phyloP scores from a whole-genome alignment of 805 yeast genomes.

The Barnettozyma californica region DNA sequence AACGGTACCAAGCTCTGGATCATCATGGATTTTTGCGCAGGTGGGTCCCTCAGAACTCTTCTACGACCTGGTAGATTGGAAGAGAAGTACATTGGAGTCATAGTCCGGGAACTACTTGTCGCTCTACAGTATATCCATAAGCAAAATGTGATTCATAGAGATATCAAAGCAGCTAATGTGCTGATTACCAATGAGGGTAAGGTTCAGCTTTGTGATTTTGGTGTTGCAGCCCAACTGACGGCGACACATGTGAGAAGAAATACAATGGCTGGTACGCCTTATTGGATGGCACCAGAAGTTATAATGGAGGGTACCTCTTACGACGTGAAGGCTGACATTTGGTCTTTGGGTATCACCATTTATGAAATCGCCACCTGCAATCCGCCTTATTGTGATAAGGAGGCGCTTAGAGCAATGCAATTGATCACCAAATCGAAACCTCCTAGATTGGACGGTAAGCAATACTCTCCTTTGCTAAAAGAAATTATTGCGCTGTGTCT shows the following conservation, averaged over 20 bases:
- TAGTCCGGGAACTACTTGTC: conserved; percentile 71
- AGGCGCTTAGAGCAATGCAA: conserved; percentile 92
- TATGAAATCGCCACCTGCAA: conserved; percentile 95
- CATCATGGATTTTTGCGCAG: conserved; percentile 95
- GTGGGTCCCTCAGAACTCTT: conserved; percentile 76
- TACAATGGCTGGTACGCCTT: conserved; percentile 94
- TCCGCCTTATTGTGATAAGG: conserved; percentile 96
- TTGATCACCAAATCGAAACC: conserved; percentile 90
- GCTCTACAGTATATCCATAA: conserved; percentile 81
- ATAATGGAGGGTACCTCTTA: conserved; percentile 85
- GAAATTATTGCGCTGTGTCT: conserved; percentile 88
- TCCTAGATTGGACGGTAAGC: conserved; percentile 88
- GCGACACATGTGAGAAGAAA: conserved; percentile 72
- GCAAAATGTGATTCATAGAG: conserved; percentile 92
- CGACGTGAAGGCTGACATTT: conserved; percentile 89
- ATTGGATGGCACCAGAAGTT: conserved; percentile 99
- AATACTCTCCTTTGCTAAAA: conserved; percentile 67
- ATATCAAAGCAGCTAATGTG: conserved; percentile 93
- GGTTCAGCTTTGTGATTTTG: conserved; percentile 93
- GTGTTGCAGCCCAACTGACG: conserved; percentile 92
- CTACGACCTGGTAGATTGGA: conserved; percentile 84
- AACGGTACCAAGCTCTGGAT: conserved; percentile 13
- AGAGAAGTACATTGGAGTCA: conserved; percentile 77
- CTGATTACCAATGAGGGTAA: conserved; percentile 83
- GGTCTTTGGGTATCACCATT: conserved; percentile 94